Base-by-base conservation (phyloP, 192 early-diverging fungal species). In the Podila epicladia region DNA sequence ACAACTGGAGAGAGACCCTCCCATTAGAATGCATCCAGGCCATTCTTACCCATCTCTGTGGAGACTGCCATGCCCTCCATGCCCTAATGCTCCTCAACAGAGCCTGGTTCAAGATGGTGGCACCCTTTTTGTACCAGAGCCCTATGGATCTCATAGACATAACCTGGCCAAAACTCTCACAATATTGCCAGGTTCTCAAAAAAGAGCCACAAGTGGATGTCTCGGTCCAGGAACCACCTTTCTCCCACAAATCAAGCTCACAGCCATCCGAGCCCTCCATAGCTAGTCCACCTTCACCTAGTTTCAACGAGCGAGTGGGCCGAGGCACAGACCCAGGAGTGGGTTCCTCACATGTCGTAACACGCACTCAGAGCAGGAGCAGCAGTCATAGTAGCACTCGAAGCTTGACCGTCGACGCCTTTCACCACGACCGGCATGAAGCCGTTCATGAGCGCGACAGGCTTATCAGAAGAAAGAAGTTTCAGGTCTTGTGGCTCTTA, bases 371-470 rank as follows among this genome's bases (percentile, higher is more conserved):
- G 31, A 80, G 77, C 57, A 71, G 77, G 55, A 80, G 77, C 57
- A 80, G 77, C 29, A 80, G 77, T 63, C 77, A 68, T 32, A 80
- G 77, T 53, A 80, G 77, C 62, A 80, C 77, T 0, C 62, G 77
- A 48, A 73, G 71, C 22, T 60, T 64, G 67, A 49, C 69, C 28
- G 69, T 63, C 32, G 77, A 80, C 20, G 62, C 67, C 22, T 80
- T 73, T 67, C 53, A 59, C 35, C 66, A 73, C 13, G 77, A 71
- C 28, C 37, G 71, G 49, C 72, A 73, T 26, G 62, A 80, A 29
- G 77, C 67, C 19, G 62, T 73, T 17, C 37, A 67, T 26, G 70
- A 80, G 22, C 59, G 77, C 6, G 77, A 80, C 13, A 49, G 65
- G 26, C 57, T 80, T 33, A 65, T 80, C 31, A 80, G 69, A 55